These are phyloP conservation scores for Glomus cerebriforme DNA, from an alignment of 192 early-diverging fungal genomes.

Conservation along the genomic window DNA sequence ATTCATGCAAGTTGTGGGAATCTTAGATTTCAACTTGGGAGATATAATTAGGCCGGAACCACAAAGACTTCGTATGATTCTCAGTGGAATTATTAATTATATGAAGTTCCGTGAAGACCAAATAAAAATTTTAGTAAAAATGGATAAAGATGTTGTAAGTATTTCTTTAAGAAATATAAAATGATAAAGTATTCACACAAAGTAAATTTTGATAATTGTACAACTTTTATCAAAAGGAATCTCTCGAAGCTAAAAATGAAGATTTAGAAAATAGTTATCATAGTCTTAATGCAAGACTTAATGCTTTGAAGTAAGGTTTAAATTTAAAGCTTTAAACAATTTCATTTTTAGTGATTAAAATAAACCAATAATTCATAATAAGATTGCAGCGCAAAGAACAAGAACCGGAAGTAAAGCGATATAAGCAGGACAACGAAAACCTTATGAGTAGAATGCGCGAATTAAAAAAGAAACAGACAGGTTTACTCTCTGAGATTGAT, in stretches of 20 bases:
- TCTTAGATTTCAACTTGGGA: background rate
- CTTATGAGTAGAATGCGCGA: constrained; percentile 17
- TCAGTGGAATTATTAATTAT: constrained; percentile 88
- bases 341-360: background rate
- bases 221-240: constrained; percentile 5
- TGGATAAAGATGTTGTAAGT: background rate
- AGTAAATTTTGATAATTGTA: background rate
- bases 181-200: background rate
- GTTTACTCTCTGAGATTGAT: background rate
- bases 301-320: background rate
- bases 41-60: constrained; percentile 84
- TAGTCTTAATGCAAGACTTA: background rate
- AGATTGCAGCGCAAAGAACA: constrained; percentile 6
- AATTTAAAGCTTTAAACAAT: background rate
- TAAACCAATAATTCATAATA: background rate
- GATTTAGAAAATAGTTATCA: background rate
- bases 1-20: background rate
- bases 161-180: background rate
- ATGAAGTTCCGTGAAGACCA: constrained; percentile 84
- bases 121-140: background rate
- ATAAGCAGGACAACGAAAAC: background rate
- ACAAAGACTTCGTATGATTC: constrained; percentile 61
- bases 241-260: background rate
- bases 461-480: constrained; percentile 17
- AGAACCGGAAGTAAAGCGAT: background rate